Evolutionary conservation across 805 yeast species (phyloP).

Genomic region (Debaryomyces prosopidis): DNA sequence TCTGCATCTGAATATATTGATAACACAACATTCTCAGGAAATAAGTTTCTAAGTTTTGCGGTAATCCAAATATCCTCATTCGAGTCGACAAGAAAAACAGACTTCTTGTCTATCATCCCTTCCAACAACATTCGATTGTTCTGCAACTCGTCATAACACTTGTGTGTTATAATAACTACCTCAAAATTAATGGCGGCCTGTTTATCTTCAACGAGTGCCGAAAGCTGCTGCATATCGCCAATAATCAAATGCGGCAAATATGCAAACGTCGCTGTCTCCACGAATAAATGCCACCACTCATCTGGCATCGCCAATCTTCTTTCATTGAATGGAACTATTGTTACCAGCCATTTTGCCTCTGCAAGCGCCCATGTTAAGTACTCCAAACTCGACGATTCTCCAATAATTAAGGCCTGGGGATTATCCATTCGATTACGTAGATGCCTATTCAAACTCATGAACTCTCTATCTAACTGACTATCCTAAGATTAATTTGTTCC

Average conservation of each 20-base stretch:
- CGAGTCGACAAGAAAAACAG: constrained; percentile 14
- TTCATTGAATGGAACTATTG: constrained; percentile 1
- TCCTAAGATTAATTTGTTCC: too few species aligned
- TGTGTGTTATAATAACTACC: constrained; percentile 10
- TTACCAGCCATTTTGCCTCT: constrained; percentile 12
- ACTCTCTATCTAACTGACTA: not conserved
- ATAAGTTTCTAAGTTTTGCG: constrained; percentile 5
- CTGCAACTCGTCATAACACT: constrained; percentile 2
- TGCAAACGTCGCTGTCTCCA: not conserved
- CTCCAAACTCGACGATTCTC: constrained; percentile 17
- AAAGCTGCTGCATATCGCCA: not conserved
- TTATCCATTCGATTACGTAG: not conserved
- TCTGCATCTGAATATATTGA: constrained; percentile 15
- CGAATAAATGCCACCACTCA: constrained; percentile 2
- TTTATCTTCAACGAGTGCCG: not conserved
- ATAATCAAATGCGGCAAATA: not conserved
- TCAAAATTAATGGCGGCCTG: constrained; percentile 5
- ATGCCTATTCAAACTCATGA: not conserved
- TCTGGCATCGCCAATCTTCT: not conserved
- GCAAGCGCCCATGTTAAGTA: constrained; percentile 13
- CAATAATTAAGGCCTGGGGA: constrained; percentile 13
- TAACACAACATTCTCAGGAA: constrained; percentile 10
- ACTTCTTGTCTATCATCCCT: constrained; percentile 1
- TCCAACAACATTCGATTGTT: constrained; percentile 2
- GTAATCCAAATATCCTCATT: constrained; percentile 14